Conservation (phyloP, 345 rosid species). For the Citrus trifoliata region DNA sequence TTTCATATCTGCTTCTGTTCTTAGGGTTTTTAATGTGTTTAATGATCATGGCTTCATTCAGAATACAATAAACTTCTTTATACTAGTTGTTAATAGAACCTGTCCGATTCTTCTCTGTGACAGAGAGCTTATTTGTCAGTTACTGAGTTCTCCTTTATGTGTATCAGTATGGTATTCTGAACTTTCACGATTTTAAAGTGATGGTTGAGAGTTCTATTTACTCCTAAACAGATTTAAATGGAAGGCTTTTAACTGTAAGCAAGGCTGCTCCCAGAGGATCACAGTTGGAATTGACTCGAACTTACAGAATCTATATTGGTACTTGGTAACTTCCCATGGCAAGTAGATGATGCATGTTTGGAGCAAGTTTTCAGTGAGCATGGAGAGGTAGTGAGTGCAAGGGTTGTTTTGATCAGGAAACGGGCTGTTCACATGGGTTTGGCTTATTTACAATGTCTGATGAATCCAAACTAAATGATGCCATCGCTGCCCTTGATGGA, state of each 20-base stretch:
- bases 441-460: constrained; percentile 49
- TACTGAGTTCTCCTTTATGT: neutral
- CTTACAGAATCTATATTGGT: constrained; percentile 38
- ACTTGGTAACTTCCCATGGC: constrained; percentile 55
- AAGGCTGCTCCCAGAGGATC: constrained; percentile 46
- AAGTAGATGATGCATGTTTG: constrained; percentile 34
- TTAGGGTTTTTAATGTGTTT: neutral
- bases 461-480: constrained; percentile 45
- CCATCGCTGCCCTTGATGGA: constrained; percentile 61
- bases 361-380: constrained; percentile 48
- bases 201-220: neutral
- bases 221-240: constrained; percentile 32
- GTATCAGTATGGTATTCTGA: neutral
- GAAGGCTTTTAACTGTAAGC: constrained; percentile 42
- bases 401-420: constrained; percentile 46
- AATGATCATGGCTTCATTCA: neutral
- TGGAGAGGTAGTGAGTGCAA: constrained; percentile 45
- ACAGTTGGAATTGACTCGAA: constrained; percentile 30
- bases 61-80: neutral
- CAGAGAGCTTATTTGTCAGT: neutral
- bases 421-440: constrained; percentile 55
- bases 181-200: neutral
- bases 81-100: neutral
- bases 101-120: neutral
- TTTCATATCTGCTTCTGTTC: neutral